A percentile compares a stretch with the other conserved stretches of the same genome.
phyloP scores from a whole-genome alignment of 208 protist species.

The Leishmania gerbilli region DNA sequence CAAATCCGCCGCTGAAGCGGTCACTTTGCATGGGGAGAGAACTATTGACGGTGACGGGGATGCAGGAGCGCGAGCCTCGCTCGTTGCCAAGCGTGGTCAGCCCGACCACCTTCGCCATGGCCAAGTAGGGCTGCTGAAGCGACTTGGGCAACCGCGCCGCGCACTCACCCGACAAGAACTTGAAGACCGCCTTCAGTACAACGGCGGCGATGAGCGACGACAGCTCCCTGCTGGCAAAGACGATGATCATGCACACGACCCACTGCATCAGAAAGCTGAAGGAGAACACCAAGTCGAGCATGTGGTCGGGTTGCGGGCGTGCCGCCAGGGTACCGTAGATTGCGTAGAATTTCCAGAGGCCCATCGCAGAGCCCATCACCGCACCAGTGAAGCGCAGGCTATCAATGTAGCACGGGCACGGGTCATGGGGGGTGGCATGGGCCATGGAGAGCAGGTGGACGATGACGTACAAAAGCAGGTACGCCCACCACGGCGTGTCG shows the following conservation, averaged over 20 bases:
- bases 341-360: slow-evolving; percentile 37
- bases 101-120: slow-evolving; percentile 33
- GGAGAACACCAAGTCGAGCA: slow-evolving; percentile 31
- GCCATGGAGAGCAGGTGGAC: slow-evolving; percentile 44
- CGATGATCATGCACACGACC: slow-evolving; percentile 39
- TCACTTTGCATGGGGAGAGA: slow-evolving; percentile 22
- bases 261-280: slow-evolving; percentile 46
- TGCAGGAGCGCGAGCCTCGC: slow-evolving; percentile 20
- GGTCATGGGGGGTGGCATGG: slow-evolving; percentile 61
- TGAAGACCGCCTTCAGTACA: slow-evolving; percentile 48
- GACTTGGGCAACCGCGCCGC: slow-evolving; percentile 21
- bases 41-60: slow-evolving; percentile 37
- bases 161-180: slow-evolving; percentile 39
- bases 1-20: neutral
- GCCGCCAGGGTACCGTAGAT: slow-evolving; percentile 33
- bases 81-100: slow-evolving; percentile 38
- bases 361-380: slow-evolving; percentile 43
- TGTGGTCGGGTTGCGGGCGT: slow-evolving; percentile 16
- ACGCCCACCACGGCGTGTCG: slow-evolving; percentile 37
- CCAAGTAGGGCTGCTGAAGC: slow-evolving; percentile 30
- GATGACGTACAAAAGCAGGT: slow-evolving; percentile 33
- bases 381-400: slow-evolving; percentile 65
- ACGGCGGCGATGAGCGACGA: slow-evolving; percentile 27
- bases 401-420: slow-evolving; percentile 78
- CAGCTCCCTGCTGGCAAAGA: slow-evolving; percentile 52